These are phyloP conservation scores for Cercophora scortea DNA, from an alignment of 495 filamentous ascomycete species.

Conservation along the genomic window DNA sequence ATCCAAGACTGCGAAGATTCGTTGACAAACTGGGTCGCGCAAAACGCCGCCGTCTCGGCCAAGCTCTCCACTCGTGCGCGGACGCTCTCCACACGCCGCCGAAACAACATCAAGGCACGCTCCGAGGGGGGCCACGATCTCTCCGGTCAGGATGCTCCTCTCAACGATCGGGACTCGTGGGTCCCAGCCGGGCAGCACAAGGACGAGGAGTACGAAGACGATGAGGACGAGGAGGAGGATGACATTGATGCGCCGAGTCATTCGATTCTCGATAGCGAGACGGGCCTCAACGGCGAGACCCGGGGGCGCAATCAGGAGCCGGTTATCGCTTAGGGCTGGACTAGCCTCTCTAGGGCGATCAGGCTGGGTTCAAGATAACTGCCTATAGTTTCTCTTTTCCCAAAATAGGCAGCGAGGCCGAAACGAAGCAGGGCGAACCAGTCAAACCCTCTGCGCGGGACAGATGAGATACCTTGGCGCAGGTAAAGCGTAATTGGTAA, in stretches of 20 bases:
- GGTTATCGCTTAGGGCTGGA: slow-evolving; percentile 17
- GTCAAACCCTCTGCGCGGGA: no score
- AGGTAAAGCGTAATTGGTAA: no score
- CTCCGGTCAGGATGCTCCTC: slow-evolving; percentile 72
- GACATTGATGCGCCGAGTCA: slow-evolving; percentile 38
- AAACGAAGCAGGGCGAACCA: no score
- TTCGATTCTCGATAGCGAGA: slow-evolving; percentile 34
- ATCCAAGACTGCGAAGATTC: slow-evolving; percentile 98
- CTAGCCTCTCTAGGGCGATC: neutral
- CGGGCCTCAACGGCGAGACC: slow-evolving; percentile 37
- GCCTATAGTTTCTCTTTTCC: no score
- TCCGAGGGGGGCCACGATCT: slow-evolving; percentile 52
- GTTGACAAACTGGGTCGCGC: slow-evolving; percentile 90
- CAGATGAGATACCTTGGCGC: no score
- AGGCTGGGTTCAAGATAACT: no score
- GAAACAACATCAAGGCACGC: slow-evolving; percentile 57
- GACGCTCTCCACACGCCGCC: slow-evolving; percentile 76
- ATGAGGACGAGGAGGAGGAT: slow-evolving; percentile 46
- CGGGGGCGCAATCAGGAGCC: slow-evolving; percentile 35
- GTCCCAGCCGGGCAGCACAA: slow-evolving; percentile 73
- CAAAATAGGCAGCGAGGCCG: no score
- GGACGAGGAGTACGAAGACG: slow-evolving; percentile 43
- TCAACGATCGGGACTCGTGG: slow-evolving; percentile 86
- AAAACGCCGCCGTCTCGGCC: slow-evolving; percentile 79
- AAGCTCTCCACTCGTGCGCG: slow-evolving; percentile 78